Conservation (phyloP, 164 flowering plant species). For the Stephania japonica region DNA sequence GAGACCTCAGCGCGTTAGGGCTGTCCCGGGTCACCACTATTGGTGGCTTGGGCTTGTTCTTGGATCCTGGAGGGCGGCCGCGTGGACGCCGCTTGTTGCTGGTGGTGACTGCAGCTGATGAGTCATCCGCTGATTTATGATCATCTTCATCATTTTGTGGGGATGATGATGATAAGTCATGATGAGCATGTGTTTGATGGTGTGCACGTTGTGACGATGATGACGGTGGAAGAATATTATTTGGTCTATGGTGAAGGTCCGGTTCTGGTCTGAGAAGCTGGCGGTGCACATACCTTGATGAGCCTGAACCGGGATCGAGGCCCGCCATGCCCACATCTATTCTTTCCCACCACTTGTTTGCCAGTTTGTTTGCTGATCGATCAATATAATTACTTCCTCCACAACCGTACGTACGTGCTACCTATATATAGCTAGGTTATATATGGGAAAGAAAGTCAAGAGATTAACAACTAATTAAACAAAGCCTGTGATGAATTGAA, state of each 20-base stretch:
- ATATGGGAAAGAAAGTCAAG: no score
- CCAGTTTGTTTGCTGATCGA: constrained; percentile 23
- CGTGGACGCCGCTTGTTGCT: constrained; percentile 21
- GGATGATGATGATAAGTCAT: constrained; percentile 12
- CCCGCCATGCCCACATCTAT: constrained; percentile 44
- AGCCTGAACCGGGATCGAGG: constrained; percentile 26
- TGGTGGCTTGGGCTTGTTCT: constrained; percentile 35
- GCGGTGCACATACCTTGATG: constrained; percentile 38
- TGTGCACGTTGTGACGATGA: constrained; percentile 12
- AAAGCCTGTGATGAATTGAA: no score
- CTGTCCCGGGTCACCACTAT: constrained; percentile 27
- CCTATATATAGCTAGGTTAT: no score
- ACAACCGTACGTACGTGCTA: no score
- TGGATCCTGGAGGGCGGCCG: constrained; percentile 33
- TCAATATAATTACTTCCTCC: background rate
- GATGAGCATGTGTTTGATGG: constrained; percentile 11
- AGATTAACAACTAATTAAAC: no score
- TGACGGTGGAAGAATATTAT: no score
- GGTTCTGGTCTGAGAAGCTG: constrained; percentile 35
- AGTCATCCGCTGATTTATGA: constrained; percentile 7
- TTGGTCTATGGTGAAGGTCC: constrained; percentile 26
- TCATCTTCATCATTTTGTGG: constrained; percentile 17
- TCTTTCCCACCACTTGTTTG: constrained; percentile 44
- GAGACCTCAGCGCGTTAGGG: constrained; percentile 26
- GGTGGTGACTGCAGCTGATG: constrained; percentile 4